Evolutionary conservation across 352 stramenopile genomes (phyloP), one percentile per base, ranked within the genome.

Genomic region (Globisporangium perplexum): DNA sequence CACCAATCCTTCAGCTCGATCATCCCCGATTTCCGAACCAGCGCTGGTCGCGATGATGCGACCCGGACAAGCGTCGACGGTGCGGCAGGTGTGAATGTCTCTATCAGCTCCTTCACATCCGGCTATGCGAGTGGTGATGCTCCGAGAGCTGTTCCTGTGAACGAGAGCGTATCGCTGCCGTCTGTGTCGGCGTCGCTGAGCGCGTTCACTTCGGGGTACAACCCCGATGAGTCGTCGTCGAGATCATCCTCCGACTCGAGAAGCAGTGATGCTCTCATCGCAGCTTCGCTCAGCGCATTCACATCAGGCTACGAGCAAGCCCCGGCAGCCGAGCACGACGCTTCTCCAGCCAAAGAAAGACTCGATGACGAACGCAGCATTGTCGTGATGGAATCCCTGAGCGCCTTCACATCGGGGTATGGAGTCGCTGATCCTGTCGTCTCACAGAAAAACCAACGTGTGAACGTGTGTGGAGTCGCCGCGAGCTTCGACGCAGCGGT

Each of bases 101-200:
- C 68, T 14, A 42, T 80, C 24, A 80, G 70, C 28, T 58, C 50
- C 22, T 72, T 72, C 38, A 68, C 57, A 17, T 51, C 47, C 5
- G 61, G 65, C 0, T 72, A 71, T 24, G 42, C 62, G 17, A 51
- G 28, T 14, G 35, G 45, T 6, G 11, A 39, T 2, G 2, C 7
- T 8, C 24, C 2, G 39, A 24, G n/a, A 43, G 47, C 17, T 30
- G 17, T 31, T 24, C 22, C 14, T 23, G 44, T 35, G 26, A 20
- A 14, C 8, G 41, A 49, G 30, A 54, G 53, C 33, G 35, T 18
- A 6, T 46, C 33, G 7, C 28, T 33, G 3, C 26, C 41, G n/a
- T 30, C n/a, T 14, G 47, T 56, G n/a, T 26, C 38, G 11, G 41
- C 38, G 14, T 72, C 67, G 18, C 57, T 75, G 35, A 71, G 66